A percentile compares a stretch with the other conserved stretches of the same genome.
Conservation (phyloP, 805 yeast genomes). For the Candida boleticola region DNA sequence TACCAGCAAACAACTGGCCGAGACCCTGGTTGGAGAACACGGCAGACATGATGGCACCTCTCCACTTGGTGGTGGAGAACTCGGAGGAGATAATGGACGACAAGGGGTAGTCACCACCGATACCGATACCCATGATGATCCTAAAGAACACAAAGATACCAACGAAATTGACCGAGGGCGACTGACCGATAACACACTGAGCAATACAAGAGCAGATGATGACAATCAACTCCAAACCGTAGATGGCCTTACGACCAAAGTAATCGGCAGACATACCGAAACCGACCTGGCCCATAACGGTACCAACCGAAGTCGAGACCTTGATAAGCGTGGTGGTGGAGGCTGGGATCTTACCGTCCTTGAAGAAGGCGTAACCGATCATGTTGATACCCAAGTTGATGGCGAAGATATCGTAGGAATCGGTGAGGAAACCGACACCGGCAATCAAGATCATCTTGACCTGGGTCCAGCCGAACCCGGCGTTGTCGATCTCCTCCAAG, state of each 20-base stretch:
- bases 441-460: slow-evolving; percentile 80
- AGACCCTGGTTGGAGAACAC: slow-evolving; percentile 96
- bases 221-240: slow-evolving; percentile 82
- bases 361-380: slow-evolving; percentile 77
- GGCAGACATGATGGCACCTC: slow-evolving; percentile 97
- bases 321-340: slow-evolving; percentile 76
- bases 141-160: slow-evolving; percentile 77
- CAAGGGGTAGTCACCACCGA: slow-evolving; percentile 95
- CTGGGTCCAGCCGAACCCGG: slow-evolving; percentile 79
- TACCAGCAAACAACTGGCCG: slow-evolving; percentile 89
- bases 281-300: slow-evolving; percentile 84
- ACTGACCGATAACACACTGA: slow-evolving; percentile 70
- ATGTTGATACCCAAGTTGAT: slow-evolving; percentile 79
- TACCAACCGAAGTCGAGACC: slow-evolving; percentile 91
- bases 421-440: slow-evolving; percentile 91
- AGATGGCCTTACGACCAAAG: slow-evolving; percentile 81
- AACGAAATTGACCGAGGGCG: slow-evolving; percentile 69
- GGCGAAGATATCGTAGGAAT: slow-evolving; percentile 89
- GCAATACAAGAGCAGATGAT: slow-evolving; percentile 78
- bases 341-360: slow-evolving; percentile 54
- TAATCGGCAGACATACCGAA: slow-evolving; percentile 82
- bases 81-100: slow-evolving; percentile 90
- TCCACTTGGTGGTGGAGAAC: slow-evolving; percentile 91
- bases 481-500: slow-evolving; percentile 77
- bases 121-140: slow-evolving; percentile 91